A percentile compares a stretch with the other conserved stretches of the same genome.
These are phyloP conservation scores for Hordeum vulgare DNA, from an alignment of 176 grass and related monocot genomes.

Conservation along the genomic window MorexV3_pseudomolecules_assembly NC_058522.1:511936709-511937208, in stretches of 20 bases:
- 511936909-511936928: constrained; percentile 74
- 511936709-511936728: constrained; percentile 48
- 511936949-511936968: constrained; percentile 62
- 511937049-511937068: constrained; percentile 67
- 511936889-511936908: constrained; percentile 86
- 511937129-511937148: constrained; percentile 63
- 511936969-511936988: constrained; percentile 50
- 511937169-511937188: constrained; percentile 73
- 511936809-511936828: constrained; percentile 62
- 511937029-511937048: constrained; percentile 76
- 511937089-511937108: constrained; percentile 79
- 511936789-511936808: constrained; percentile 31
- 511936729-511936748: constrained; percentile 60
- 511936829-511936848: constrained; percentile 42
- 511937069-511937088: constrained; percentile 81
- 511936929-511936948: constrained; percentile 82
- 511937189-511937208: constrained; percentile 91
- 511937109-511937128: constrained; percentile 60
- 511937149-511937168: constrained; percentile 72
- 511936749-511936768: constrained; percentile 65
- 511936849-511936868: constrained; percentile 77
- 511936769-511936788: constrained; percentile 60
- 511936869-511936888: constrained; percentile 83
- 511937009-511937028: constrained; percentile 70
- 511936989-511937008: constrained; percentile 74